Conservation (phyloP, 2,329 filamentous ascomycete species). For the Aureobasidium sp. region DNA sequence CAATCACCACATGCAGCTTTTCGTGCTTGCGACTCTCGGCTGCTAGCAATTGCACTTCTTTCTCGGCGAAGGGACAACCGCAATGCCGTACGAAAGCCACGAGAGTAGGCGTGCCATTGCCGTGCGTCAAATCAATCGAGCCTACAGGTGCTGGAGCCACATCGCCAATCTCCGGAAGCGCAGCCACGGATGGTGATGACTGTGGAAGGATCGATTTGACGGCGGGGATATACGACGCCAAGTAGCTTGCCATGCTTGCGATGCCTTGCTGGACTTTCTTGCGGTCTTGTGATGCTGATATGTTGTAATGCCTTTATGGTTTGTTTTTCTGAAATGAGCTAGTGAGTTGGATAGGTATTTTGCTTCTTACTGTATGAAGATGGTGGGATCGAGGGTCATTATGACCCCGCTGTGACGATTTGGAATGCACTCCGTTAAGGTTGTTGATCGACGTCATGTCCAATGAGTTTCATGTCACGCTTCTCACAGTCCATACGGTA, state of each 20-base stretch:
- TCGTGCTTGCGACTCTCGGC: constrained; percentile 42
- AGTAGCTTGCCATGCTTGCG: neutral
- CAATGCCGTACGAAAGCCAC: constrained; percentile 64
- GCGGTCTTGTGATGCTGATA: neutral
- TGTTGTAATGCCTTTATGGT: neutral
- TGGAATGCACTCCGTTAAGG: neutral
- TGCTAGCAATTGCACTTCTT: constrained; percentile 42
- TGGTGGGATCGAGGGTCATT: neutral
- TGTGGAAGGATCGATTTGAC: constrained; percentile 13
- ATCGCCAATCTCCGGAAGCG: constrained; percentile 11
- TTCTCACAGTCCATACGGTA: neutral
- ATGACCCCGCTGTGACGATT: constrained; percentile 1
- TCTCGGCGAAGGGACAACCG: constrained; percentile 58
- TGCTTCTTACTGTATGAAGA: neutral
- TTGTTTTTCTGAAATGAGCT: neutral
- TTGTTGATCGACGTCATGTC: constrained; percentile 6
- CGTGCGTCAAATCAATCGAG: neutral
- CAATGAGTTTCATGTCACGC: neutral
- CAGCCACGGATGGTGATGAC: neutral
- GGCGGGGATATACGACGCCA: constrained; percentile 4
- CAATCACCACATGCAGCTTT: constrained; percentile 48
- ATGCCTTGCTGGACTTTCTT: neutral
- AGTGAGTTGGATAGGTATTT: neutral
- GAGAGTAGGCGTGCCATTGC: constrained; percentile 43
- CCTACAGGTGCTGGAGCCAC: constrained; percentile 9